Conservation (phyloP, 495 filamentous ascomycete species). For the Aeminium ludgeri region DNA sequence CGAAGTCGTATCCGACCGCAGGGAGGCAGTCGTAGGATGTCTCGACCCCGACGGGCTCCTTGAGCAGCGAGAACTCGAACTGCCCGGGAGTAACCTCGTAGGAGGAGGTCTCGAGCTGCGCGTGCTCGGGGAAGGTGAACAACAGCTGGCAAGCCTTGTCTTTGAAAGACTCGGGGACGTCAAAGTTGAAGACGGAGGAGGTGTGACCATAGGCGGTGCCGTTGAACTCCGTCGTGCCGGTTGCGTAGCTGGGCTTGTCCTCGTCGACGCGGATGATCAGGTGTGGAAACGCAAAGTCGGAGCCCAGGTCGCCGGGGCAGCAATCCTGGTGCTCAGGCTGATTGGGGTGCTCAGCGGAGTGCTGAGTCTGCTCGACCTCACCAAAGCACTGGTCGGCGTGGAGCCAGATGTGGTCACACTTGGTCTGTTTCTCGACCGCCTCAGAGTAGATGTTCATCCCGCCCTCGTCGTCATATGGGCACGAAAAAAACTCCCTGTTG, state of each 20-base stretch:
- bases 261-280: conserved; percentile 22
- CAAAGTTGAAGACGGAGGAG: conserved; percentile 19
- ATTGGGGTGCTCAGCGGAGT: conserved; percentile 1
- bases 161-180: conserved; percentile 14
- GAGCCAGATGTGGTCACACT: conserved; percentile 13
- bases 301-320: conserved; percentile 9
- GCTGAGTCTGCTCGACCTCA: neutral
- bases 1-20: neutral
- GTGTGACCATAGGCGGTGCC: conserved; percentile 3
- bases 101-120: conserved; percentile 13
- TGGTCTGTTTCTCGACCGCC: conserved; percentile 8
- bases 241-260: conserved; percentile 12
- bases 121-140: conserved; percentile 19
- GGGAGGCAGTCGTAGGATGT: conserved; percentile 15
- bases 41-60: neutral
- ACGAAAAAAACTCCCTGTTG: conserved; percentile 8
- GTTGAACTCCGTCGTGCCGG: conserved; percentile 19
- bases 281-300: conserved; percentile 13
- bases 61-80: neutral
- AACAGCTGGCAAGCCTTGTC: conserved; percentile 21
- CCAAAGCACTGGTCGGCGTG: neutral
- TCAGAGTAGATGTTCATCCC: conserved; percentile 19
- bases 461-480: conserved; percentile 18
- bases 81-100: conserved; percentile 6
- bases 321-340: neutral